Evolutionary conservation across 805 yeast species (phyloP).

Genomic region (Tetrapisispora nanseiensis): DNA sequence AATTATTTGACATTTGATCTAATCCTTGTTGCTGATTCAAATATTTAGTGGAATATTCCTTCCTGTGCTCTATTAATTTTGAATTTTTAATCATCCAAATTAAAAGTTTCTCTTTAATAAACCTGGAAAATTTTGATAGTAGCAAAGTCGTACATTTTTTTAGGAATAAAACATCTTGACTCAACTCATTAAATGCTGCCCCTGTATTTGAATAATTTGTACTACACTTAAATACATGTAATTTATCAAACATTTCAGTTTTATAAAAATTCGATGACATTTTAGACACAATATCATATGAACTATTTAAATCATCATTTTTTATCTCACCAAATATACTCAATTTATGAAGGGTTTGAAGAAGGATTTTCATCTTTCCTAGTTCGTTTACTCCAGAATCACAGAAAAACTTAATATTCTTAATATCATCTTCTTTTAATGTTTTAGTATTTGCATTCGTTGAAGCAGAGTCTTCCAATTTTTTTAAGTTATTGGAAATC

Average conservation of each 20-base stretch:
- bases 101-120: constrained; percentile 29
- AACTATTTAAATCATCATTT: constrained; percentile 11
- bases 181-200: neutral
- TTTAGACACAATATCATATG: constrained; percentile 3
- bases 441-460: constrained; percentile 3
- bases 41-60: constrained; percentile 21
- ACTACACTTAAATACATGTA: neutral
- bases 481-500: constrained; percentile 7
- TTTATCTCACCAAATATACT: constrained; percentile 15
- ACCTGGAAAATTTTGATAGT: constrained; percentile 22
- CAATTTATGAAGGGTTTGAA: constrained; percentile 15
- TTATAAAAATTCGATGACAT: neutral
- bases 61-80: constrained; percentile 31
- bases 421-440: constrained; percentile 23
- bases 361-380: constrained; percentile 5
- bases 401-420: constrained; percentile 19
- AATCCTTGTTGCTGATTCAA: constrained; percentile 16
- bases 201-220: neutral
- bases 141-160: constrained; percentile 19
- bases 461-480: neutral
- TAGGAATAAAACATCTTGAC: constrained; percentile 9
- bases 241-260: neutral
- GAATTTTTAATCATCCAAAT: constrained; percentile 40
- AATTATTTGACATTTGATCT: neutral
- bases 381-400: constrained; percentile 19